These are phyloP conservation scores for Suillus subaureus DNA, from an alignment of 768 basidiomycete genomes.

Conservation along the genomic window DNA sequence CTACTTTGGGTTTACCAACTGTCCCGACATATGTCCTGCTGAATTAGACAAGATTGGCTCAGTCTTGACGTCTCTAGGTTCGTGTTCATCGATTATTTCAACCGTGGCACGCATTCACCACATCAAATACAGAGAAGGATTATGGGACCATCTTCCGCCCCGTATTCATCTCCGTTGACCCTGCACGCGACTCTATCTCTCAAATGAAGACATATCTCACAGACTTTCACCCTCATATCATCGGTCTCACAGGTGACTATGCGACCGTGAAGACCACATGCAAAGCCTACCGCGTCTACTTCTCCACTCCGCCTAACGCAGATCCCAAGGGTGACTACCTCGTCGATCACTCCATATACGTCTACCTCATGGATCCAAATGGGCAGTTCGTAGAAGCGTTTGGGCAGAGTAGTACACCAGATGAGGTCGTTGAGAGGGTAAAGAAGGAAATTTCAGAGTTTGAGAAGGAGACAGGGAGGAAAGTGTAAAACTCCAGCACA, in stretches of 20 bases:
- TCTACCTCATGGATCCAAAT: conserved; percentile 96
- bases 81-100: conserved; percentile 1
- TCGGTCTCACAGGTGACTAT: conserved; percentile 90
- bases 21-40: conserved; percentile 98
- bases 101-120: conserved; percentile 14
- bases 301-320: conserved; percentile 90
- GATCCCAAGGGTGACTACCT: conserved; percentile 92
- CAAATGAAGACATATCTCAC: conserved; percentile 65
- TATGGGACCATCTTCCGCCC: conserved; percentile 79
- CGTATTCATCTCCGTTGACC: conserved; percentile 96
- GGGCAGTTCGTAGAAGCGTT: conserved; percentile 97
- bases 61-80: conserved; percentile 74
- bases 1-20: conserved; percentile 99
- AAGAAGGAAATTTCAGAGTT: conserved; percentile 50
- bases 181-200: conserved; percentile 77
- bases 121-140: conserved; percentile 54
- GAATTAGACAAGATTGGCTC: conserved; percentile 94
- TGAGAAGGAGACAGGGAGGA: conserved; percentile 38
- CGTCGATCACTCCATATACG: conserved; percentile 95
- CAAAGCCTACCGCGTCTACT: conserved; percentile 97
- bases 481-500: conserved; percentile 24
- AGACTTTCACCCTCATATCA: conserved; percentile 91
- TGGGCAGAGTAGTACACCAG: conserved; percentile 75
- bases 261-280: conserved; percentile 83
- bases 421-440: conserved; percentile 68